Evolutionary conservation across 2,329 filamentous ascomycete genomes (phyloP), one percentile per base, ranked within the genome.

Genomic region (Penicillium concentricum): DNA sequence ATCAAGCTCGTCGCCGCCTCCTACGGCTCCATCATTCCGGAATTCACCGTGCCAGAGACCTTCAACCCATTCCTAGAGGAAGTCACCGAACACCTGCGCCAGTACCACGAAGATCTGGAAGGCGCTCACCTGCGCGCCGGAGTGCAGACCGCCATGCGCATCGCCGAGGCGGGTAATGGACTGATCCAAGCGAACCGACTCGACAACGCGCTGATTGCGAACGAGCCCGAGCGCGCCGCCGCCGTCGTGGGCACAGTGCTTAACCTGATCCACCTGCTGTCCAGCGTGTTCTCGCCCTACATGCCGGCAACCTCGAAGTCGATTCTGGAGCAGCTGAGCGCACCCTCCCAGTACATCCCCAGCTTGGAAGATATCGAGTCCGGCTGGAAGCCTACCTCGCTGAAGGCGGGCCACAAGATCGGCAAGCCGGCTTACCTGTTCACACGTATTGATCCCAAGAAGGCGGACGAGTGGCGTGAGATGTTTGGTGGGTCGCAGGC

Each of bases 401-500:
- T 94, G 63, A 81, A 85, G 67, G 82, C 88, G 1, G 89, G 88
- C 56, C 91, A 96, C 78, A 88, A 87, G 71, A 88, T 97, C 61
- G 90, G 91, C 64, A 88, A 88, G 70, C 86, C 92, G 0, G 84
- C 85, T 62, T 88, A 91, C 79, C 81, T 96, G 32, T 96, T 96
- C 77, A 84, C 84, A n/a, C 84, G 83, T 52, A 96, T 96, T 69
- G 89, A 92, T 62, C 81, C 87, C 10, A 87, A 90, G 74, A 93
- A 92, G 79, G 86, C 89, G 45, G 85, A 88, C 50, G 89, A 93
- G 72, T 96, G 92, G 92, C 86, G 88, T 57, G 84, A 88, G 61
- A 82, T 84, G 64, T 96, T 87, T 66, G 87, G 87, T 49, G 87
- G 87, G 7, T 84, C 82, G 20, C 84, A 87, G 68, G 81, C 82